Evolutionary conservation across 345 rosid species (phyloP).

Genomic region (Hypericum perforatum): DNA sequence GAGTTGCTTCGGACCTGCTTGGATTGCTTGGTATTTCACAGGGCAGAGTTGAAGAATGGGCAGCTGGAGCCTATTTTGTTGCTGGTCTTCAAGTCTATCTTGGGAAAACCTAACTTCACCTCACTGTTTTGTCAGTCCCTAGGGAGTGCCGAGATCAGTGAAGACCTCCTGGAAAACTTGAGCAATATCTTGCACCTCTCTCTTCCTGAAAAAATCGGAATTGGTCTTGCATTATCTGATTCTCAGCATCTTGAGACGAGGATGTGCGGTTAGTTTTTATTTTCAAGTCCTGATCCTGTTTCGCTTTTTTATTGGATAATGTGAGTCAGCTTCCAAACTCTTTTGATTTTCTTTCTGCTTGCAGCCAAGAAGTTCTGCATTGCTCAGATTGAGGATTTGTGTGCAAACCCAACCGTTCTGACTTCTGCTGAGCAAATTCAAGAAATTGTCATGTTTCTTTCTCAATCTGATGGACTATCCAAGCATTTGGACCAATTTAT

Average conservation of each 20-base stretch:
- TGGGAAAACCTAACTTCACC: constrained; percentile 50
- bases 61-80: constrained; percentile 42
- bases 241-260: constrained; percentile 41
- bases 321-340: background rate
- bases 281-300: background rate
- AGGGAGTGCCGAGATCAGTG: constrained; percentile 32
- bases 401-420: constrained; percentile 35
- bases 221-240: constrained; percentile 65
- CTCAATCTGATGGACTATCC: constrained; percentile 57
- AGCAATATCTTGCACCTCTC: constrained; percentile 40
- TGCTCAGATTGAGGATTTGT: constrained; percentile 53
- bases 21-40: constrained; percentile 36
- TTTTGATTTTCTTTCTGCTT: constrained; percentile 5
- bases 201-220: constrained; percentile 47
- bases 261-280: constrained; percentile 38
- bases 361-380: constrained; percentile 64
- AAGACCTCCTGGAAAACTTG: constrained; percentile 38
- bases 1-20: constrained; percentile 54
- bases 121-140: constrained; percentile 56
- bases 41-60: constrained; percentile 27
- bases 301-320: background rate
- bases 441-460: constrained; percentile 61
- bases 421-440: constrained; percentile 65
- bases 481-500: constrained; percentile 57
- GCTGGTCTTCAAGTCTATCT: constrained; percentile 37